Evolutionary conservation across 768 basidiomycete species (phyloP), one percentile per base, ranked within the genome.

Genomic region (Candolleomyces aberdarensis): DNA sequence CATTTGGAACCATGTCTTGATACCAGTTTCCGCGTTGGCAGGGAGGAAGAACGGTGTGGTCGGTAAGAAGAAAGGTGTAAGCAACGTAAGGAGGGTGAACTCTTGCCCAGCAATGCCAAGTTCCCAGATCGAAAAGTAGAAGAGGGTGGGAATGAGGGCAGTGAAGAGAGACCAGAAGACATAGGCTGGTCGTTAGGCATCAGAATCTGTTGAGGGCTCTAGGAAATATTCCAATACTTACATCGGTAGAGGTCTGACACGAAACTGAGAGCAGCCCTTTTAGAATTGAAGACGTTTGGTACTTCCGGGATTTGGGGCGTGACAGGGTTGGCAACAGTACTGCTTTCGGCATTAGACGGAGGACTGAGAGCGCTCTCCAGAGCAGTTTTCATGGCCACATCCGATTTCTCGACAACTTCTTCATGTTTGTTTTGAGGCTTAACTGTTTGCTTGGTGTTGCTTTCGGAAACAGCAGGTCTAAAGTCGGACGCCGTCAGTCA

Each of bases 121-220:
- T 69, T 92, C 83, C 94, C 94, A 95, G 19, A 96, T 85, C 26
- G 91, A 94, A 75, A 93, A 96, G 74, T 95, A 96, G 76, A 96
- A 96, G 3, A 96, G 78, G 3, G 90, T 86, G 1, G 89, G 87
- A 6, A 88, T 83, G 19, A 94, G 83, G 3, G 85, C 81, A 1
- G 94, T 95, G 70, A 91, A 85, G 52, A 91, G 80, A 1, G 92
- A 90, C 90, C 91, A 93, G 72, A 88, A 92, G 17, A 89, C 76
- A 68, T 87, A 92, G 4, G 89, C 91, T 92, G n/a, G 32, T 36
- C 36, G 8, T 36, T 36, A 7, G 5, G 11, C 36, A 36, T 36
- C 36, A 36, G 36, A 11, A 36, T 41, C 43, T 11, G 36, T 36
- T 36, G 1, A 11, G 36, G 11, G 11, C 11, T 36, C 1, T 2